Evolutionary conservation across 108 stramenopile genomes (phyloP).

Genomic region (Nannochloropsis salina): DNA sequence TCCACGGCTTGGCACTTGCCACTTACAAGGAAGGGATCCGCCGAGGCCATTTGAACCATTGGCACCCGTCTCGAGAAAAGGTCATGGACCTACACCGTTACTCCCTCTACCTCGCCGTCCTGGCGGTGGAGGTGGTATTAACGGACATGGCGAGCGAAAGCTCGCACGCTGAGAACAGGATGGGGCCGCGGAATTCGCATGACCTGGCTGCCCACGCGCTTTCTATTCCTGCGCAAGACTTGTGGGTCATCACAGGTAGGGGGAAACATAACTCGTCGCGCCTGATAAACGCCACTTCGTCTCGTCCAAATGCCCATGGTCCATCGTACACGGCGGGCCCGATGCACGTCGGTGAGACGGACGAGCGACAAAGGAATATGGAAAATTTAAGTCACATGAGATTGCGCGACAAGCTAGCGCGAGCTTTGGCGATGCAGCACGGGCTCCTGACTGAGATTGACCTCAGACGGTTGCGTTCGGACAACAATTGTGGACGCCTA

Average conservation of each 20-base stretch:
- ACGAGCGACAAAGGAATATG: too few relatives aligned
- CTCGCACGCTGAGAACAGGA: neutral
- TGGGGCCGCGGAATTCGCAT: neutral
- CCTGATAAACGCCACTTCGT: neutral
- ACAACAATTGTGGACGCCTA: neutral
- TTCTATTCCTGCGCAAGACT: neutral
- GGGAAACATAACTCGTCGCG: neutral
- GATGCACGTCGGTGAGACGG: neutral
- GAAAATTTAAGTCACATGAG: neutral
- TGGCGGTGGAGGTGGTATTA: neutral
- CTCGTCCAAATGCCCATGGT: too few relatives aligned
- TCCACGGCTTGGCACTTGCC: neutral
- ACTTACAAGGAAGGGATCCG: neutral
- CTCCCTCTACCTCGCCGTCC: neutral
- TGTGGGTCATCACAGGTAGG: neutral
- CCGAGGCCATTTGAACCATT: conserved; percentile 10
- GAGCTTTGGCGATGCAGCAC: neutral
- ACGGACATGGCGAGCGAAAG: neutral
- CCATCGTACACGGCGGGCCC: neutral
- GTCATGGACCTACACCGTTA: neutral
- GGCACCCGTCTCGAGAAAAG: neutral
- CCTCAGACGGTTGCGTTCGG: neutral
- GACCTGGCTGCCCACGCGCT: neutral
- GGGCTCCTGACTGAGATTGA: neutral
- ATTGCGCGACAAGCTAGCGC: neutral